Evolutionary conservation across 257 asterid genomes (phyloP), one percentile per base, ranked within the genome.

Genomic region (Fraxinus cuspidata): DNA sequence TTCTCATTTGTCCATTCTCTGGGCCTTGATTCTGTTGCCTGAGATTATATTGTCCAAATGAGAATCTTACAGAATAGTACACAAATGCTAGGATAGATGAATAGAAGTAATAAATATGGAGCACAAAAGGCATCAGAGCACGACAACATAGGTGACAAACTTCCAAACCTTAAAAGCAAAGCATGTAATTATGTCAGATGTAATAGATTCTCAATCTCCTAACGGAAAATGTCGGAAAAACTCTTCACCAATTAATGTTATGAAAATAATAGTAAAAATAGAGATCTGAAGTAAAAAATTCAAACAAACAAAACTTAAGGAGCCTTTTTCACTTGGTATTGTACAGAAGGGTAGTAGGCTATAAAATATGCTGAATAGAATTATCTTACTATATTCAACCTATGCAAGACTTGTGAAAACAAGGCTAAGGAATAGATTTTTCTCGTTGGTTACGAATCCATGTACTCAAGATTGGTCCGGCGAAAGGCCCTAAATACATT

Each of bases 1-100:
- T 89, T 89, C 85, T 88, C 89, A 35, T 92, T 81, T 5, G 96
- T 92, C 97, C 97, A 92, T 80, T 87, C 84, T 2, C 74, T 51
- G 58, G 77, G 63, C 83, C 73, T 69, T 9, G 77, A 74, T 70
- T 81, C 83, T 49, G 74, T 79, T 60, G 72, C 84, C 83, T 83
- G 88, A 51, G 76, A 83, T 6, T 49, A 53, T 34, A 40, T 32
- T 51, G 75, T 34, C 60, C 15, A 7, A 56, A 64, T 70, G 28
- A 79, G 81, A 81, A 35, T 21, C 32, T 53, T 58, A 53, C 74
- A 72, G 37, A 65, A 64, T 9, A 32, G 40, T 23, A 31, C 31
- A 27, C n/a, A 15, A 21, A 70, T 31, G 63, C 81, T 16, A 68
- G 25, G 38, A 53, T 31, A 56, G 74, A 31, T 18, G 29, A 25